phyloP scores from a whole-genome alignment of 2,329 filamentous ascomycete species.

The Trichoderma sp. region DNA sequence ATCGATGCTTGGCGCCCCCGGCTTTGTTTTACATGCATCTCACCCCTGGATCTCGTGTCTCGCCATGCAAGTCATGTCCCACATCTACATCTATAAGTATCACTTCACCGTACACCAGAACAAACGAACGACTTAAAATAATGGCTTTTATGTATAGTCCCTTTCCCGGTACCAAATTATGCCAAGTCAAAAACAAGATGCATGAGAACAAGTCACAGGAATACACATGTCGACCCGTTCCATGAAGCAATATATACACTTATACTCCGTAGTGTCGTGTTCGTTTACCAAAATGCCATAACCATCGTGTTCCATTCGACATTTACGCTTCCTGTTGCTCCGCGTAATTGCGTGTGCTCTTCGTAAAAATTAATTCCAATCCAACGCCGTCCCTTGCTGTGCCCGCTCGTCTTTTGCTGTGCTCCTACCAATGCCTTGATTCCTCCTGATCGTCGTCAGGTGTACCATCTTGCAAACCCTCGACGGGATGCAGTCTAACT shows the following conservation, averaged over 20 bases:
- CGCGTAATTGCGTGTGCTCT: conserved; percentile 6
- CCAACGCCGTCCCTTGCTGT: conserved; percentile 13
- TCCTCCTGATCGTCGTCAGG: neutral
- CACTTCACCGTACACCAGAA: neutral
- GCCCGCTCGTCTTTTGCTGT: conserved; percentile 13
- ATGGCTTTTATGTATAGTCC: neutral
- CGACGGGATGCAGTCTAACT: neutral
- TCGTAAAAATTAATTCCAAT: neutral
- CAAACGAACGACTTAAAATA: neutral
- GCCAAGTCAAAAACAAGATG: neutral
- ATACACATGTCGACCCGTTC: neutral
- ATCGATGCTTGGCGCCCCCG: neutral
- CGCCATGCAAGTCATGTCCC: conserved; percentile 6
- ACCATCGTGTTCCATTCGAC: conserved; percentile 13
- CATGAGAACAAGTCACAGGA: neutral
- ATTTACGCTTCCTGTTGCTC: conserved; percentile 17
- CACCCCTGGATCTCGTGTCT: neutral
- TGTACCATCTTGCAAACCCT: neutral
- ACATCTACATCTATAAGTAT: neutral
- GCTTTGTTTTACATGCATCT: neutral
- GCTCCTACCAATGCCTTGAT: neutral
- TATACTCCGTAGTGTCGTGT: neutral
- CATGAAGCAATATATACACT: conserved; percentile 3
- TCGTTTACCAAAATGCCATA: conserved; percentile 4
- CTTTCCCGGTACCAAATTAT: neutral